Evolutionary conservation across 805 yeast species (phyloP), one percentile per base, ranked within the genome.

Genomic region (Pichia nakasei): DNA sequence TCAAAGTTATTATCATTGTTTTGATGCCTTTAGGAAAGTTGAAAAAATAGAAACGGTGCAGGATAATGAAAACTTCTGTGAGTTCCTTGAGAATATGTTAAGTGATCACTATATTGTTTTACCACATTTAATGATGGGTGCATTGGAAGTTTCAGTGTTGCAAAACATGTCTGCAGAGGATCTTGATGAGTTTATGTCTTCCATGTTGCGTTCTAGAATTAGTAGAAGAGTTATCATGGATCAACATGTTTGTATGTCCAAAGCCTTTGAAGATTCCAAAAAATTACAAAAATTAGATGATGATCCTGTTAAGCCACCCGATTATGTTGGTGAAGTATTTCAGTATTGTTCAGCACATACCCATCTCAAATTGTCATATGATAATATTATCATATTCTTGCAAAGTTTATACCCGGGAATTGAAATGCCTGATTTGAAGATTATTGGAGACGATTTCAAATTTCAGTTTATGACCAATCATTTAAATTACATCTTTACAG

Each of bases 71-170:
- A 64, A 63, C 51, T 89, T 91, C 60, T 82, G 94, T 57, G 67
- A 68, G 22, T 72, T 78, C 42, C 65, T 89, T 44, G 70, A 75
- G 22, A 68, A 72, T 27, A 73, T 88, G 49, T 66, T 91, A 52
- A 87, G 82, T 60, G 84, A 80, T 54, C 96, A 91, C 63, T 72
- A 87, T 39, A 67, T 82, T 43, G 85, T 87, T 49, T 69, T 91
- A 47, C 93, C 97, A 1, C 91, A 89, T 59, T 68, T 89, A 47
- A 83, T 91, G 70, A 85, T 88, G 88, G 97, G 97, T 2, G 87
- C 95, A 1, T 66, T 88, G 38, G 97, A 91, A 55, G 81, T 81
- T 49, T 76, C 84, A 13, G 77, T 82, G 32, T 58, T 82, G 39
- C 61, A 69, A 42, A 64, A 67, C 34, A 71, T 83, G 55, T 81